Evolutionary conservation across 2,329 filamentous ascomycete genomes (phyloP).

Genomic region (Ascochyta koolunga): DNA sequence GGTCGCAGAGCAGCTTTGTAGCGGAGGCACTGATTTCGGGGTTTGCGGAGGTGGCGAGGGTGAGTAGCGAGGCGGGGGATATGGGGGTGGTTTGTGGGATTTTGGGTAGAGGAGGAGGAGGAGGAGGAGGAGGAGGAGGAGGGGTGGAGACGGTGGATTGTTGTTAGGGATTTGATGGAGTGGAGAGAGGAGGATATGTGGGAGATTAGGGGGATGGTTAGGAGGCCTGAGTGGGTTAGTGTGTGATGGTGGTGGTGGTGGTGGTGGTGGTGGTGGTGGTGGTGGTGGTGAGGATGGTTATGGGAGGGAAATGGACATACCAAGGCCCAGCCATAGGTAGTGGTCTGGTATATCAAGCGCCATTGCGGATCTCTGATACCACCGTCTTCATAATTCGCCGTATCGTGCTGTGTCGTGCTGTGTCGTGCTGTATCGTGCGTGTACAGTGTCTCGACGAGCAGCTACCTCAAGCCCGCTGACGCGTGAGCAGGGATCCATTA

Average conservation of each 20-base stretch:
- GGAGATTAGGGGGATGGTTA: slow-evolving; percentile 62
- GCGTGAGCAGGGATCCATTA: slow-evolving; percentile 17
- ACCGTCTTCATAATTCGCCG: too few species aligned
- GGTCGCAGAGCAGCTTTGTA: slow-evolving; percentile 46
- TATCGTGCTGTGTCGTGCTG: slow-evolving; percentile 21
- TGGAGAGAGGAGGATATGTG: slow-evolving; percentile 64
- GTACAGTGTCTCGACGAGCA: too few species aligned
- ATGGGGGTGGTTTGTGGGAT: slow-evolving; percentile 69
- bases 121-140: slow-evolving; percentile 3
- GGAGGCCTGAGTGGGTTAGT: slow-evolving; percentile 54
- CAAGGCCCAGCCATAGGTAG: slow-evolving; percentile 56
- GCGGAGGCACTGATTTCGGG: slow-evolving; percentile 51
- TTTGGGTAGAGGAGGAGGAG: slow-evolving; percentile 57
- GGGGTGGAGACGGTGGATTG: slow-evolving; percentile 69
- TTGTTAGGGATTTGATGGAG: slow-evolving; percentile 67
- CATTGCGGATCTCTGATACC: too few species aligned
- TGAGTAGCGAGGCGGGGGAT: slow-evolving; percentile 48
- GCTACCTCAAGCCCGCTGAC: too few species aligned
- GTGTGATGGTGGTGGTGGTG: slow-evolving; percentile 7
- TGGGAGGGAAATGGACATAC: slow-evolving; percentile 51
- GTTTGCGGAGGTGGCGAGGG: slow-evolving; percentile 51
- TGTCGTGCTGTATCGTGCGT: not conserved
- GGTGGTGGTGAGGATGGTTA: slow-evolving; percentile 13
- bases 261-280: too few species aligned
- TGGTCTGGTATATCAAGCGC: slow-evolving; percentile 50